Percentiles rank a stretch among this genome's conserved stretches.
Evolutionary conservation across 805 yeast genomes (phyloP).

Genomic region (Ogataea salicorniae): DNA sequence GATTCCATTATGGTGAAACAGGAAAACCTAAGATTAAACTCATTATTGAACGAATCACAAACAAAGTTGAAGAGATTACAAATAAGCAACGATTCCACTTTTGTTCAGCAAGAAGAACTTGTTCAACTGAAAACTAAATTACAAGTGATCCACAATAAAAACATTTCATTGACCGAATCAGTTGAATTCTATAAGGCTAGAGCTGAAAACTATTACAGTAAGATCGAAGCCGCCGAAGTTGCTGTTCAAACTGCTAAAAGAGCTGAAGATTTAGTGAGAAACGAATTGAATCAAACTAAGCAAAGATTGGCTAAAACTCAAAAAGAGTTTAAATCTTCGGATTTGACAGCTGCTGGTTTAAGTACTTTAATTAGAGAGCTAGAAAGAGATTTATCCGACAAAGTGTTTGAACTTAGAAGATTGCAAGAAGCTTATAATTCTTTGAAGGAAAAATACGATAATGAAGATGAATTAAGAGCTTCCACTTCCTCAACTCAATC

Average conservation of each 20-base stretch:
- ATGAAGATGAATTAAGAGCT: slow-evolving; percentile 34
- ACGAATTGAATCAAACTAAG: slow-evolving; percentile 50
- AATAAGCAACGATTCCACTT: slow-evolving; percentile 20
- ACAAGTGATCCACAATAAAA: slow-evolving; percentile 52
- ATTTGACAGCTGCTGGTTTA: slow-evolving; percentile 46
- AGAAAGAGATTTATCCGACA: slow-evolving; percentile 53
- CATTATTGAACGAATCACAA: slow-evolving; percentile 31
- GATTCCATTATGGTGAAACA: slow-evolving; percentile 25
- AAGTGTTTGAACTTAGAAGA: slow-evolving; percentile 49
- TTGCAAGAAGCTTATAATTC: slow-evolving; percentile 43
- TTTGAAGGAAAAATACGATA: slow-evolving; percentile 46
- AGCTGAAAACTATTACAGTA: slow-evolving; percentile 67
- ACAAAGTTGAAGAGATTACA: slow-evolving; percentile 31
- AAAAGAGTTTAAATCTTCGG: slow-evolving; percentile 51
- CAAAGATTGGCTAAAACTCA: slow-evolving; percentile 41
- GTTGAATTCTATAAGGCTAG: slow-evolving; percentile 61
- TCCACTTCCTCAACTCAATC: slow-evolving; percentile 28
- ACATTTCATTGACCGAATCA: slow-evolving; percentile 47
- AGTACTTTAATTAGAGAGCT: slow-evolving; percentile 45
- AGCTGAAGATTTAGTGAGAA: slow-evolving; percentile 49
- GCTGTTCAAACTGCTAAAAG: slow-evolving; percentile 60
- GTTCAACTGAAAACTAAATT: slow-evolving; percentile 50
- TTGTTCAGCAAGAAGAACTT: slow-evolving; percentile 31
- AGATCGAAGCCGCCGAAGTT: slow-evolving; percentile 74
- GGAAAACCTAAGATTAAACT: slow-evolving; percentile 31